phyloP scores from a whole-genome alignment of 768 basidiomycete species.

The Hypsizygus marmoreus region DNA sequence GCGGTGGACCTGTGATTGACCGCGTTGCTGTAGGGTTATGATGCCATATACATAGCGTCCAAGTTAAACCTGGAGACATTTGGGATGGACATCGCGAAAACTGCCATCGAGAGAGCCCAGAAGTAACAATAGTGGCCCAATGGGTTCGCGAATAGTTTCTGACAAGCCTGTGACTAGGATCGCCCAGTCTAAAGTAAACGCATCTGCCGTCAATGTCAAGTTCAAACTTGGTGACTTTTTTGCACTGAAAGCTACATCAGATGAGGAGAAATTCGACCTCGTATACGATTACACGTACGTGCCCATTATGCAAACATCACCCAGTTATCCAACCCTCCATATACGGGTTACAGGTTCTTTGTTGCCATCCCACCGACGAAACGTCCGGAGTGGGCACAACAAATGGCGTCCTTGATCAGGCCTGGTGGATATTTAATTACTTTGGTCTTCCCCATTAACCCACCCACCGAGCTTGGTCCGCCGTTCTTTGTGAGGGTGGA shows the following conservation, averaged over 20 bases:
- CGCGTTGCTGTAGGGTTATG: slow-evolving; percentile 54
- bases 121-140: slow-evolving; percentile 25
- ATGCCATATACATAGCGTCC: slow-evolving; percentile 54
- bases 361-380: slow-evolving; percentile 63
- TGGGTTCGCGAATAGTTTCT: not conserved
- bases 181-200: slow-evolving; percentile 18
- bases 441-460: slow-evolving; percentile 57
- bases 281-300: slow-evolving; percentile 68
- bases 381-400: slow-evolving; percentile 56
- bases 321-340: not conserved
- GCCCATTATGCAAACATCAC: slow-evolving; percentile 1
- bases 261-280: slow-evolving; percentile 48
- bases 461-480: slow-evolving; percentile 49
- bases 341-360: slow-evolving; percentile 55
- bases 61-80: slow-evolving; percentile 47
- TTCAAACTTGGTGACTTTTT: slow-evolving; percentile 60
- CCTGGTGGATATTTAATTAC: slow-evolving; percentile 66
- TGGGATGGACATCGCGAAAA: slow-evolving; percentile 59
- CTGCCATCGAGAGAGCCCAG: slow-evolving; percentile 50
- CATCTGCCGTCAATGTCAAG: slow-evolving; percentile 30
- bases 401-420: slow-evolving; percentile 57
- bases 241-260: slow-evolving; percentile 32
- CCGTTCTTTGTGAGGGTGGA: slow-evolving; percentile 63
- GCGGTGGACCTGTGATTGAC: not conserved
- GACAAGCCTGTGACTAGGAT: slow-evolving; percentile 9